Base-by-base conservation (phyloP, 495 filamentous ascomycete genomes). In the Neurospora hispaniola region DNA sequence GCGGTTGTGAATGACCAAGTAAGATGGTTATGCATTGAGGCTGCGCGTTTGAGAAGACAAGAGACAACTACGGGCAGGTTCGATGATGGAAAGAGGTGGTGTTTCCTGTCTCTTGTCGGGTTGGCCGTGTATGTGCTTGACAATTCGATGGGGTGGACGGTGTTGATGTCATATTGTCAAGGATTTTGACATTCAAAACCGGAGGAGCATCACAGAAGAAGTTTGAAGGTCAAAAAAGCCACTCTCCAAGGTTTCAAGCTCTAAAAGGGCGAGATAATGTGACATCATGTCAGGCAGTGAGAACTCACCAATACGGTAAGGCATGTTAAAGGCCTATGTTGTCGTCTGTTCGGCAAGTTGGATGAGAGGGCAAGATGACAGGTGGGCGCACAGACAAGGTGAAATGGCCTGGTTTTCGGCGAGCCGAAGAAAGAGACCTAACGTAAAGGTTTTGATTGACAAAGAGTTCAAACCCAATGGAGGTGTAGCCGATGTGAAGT, bases 281-380 rank as follows among this genome's bases (percentile, higher is more conserved):
- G 35, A n/a, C 1, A 12, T 18, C 38, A 41, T 38, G 38, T 73
- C 41, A 59, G 70, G 72, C 66, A 41, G 39, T 66, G n/a, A 69
- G 42, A 14, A 77, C 81, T 54, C 71, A 83, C 81, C 80, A 59
- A 82, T 77, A 73, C 81, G 81, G 48, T 82, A 81, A 71, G 78
- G 77, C 80, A 80, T 79, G 69, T 73, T 75, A 41, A 46, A 40
- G 12, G 16, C 23, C 2, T 16, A 38, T 66, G 27, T 66, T 66
- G 27, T 66, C 54, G 5, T 62, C 23, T 62, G 23, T 35, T 62
- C 14, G 14, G 31, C 35, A 48, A 66, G 27, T 66, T 62, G 54
- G 14, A 35, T 66, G 54, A 38, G 11, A 62, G 3, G 4, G 44
- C n/a, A 66, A 35, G 54, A 35, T 66, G 54, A 18, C 54, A 38